phyloP scores from a whole-genome alignment of 345 rosid species.

The Populus ilicifolia region DNA sequence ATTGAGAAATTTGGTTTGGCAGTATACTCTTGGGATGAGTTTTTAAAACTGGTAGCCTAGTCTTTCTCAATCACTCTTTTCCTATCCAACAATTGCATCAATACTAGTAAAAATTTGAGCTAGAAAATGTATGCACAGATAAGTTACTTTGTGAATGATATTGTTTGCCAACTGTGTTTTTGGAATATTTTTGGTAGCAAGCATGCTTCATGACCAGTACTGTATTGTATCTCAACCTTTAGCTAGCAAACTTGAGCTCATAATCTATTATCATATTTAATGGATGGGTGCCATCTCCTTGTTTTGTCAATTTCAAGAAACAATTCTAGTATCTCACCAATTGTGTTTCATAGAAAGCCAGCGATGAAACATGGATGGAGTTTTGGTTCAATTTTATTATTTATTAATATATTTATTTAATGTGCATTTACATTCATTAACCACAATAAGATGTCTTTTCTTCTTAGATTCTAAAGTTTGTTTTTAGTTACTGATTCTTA shows the following conservation, averaged over 20 bases:
- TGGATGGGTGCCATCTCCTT: not conserved
- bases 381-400: not conserved
- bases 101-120: not conserved
- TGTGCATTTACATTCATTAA: not conserved
- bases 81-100: not conserved
- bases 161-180: not conserved
- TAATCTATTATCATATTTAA: not conserved
- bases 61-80: not conserved
- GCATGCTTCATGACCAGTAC: not conserved
- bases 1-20: conserved; percentile 54
- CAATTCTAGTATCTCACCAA: not conserved
- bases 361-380: not conserved
- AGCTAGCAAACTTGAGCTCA: not conserved
- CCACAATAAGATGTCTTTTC: not conserved
- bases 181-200: not conserved
- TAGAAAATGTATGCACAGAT: not conserved
- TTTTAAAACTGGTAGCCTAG: conserved; percentile 60
- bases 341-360: not conserved
- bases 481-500: not conserved
- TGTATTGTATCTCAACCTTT: not conserved
- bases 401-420: not conserved
- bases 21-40: conserved; percentile 77
- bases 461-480: not conserved
- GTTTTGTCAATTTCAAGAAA: not conserved
- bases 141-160: not conserved